Percentiles rank a stretch among this genome's conserved stretches.
Conservation (phyloP, 2,329 filamentous ascomycete species). For the Phyllosticta citriasiana region DNA sequence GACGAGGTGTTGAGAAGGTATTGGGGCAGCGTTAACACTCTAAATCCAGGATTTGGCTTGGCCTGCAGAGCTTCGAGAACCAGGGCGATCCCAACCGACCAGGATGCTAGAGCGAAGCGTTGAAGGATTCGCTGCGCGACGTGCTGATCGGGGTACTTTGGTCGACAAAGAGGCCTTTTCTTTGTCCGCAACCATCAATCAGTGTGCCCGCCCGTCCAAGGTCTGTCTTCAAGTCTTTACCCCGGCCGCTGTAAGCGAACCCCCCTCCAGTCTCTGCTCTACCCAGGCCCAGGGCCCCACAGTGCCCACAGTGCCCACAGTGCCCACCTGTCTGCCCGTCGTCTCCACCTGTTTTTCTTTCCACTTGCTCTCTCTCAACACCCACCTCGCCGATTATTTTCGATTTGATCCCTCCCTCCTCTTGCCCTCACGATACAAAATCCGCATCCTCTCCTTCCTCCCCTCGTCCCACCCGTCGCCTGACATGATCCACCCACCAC, state of each 20-base stretch:
- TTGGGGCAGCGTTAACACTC: constrained; percentile 10
- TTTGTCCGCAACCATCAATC: constrained; percentile 2
- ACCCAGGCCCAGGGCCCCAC: not conserved
- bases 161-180: constrained; percentile 9
- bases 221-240: not conserved
- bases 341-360: not conserved
- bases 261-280: no score
- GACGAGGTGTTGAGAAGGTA: constrained; percentile 8
- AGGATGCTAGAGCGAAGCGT: constrained; percentile 5
- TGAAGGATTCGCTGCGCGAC: constrained; percentile 9
- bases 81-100: constrained; percentile 10
- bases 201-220: not conserved
- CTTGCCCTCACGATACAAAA: not conserved
- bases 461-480: no score
- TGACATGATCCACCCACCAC: not conserved
- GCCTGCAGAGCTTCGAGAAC: constrained; percentile 8
- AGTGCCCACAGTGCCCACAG: not conserved
- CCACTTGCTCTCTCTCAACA: no score
- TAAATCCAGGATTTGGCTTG: constrained; percentile 9
- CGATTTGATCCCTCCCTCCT: no score
- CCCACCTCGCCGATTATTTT: not conserved
- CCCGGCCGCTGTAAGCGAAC: constrained; percentile 2
- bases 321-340: not conserved
- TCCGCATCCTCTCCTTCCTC: not conserved
- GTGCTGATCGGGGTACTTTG: constrained; percentile 9